Conservation (phyloP, 2,329 filamentous ascomycete genomes). For the Macrophomina phaseolina region DNA sequence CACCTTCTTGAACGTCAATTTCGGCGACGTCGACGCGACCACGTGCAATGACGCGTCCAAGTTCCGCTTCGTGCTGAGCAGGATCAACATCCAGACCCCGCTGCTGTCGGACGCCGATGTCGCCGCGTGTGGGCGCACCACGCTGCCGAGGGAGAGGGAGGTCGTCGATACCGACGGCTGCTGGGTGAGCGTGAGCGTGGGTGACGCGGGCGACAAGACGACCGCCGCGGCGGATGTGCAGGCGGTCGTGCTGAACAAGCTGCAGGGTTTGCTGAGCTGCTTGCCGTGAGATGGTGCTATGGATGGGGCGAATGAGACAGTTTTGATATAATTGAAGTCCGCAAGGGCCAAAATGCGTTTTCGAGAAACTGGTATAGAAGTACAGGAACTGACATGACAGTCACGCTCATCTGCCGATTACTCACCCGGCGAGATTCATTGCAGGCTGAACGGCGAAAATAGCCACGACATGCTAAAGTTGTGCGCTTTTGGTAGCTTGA, state of each 20-base stretch:
- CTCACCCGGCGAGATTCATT: no score
- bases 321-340: no score
- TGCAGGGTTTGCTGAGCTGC: slow-evolving; percentile 57
- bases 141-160: slow-evolving; percentile 64
- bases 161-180: slow-evolving; percentile 62
- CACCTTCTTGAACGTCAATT: slow-evolving; percentile 73
- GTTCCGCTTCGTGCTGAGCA: slow-evolving; percentile 69
- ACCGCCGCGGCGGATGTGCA: slow-evolving; percentile 62
- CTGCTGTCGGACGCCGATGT: slow-evolving; percentile 56
- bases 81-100: slow-evolving; percentile 58
- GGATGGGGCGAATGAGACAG: background rate
- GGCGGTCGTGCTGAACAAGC: slow-evolving; percentile 57
- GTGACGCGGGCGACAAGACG: slow-evolving; percentile 64
- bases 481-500: no score
- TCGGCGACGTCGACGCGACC: slow-evolving; percentile 57
- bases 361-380: no score
- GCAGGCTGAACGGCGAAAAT: no score
- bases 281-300: slow-evolving; percentile 38
- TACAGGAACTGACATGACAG: no score
- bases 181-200: slow-evolving; percentile 68
- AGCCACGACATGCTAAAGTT: no score
- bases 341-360: no score
- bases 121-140: slow-evolving; percentile 59
- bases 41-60: slow-evolving; percentile 59
- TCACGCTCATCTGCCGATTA: no score